Percentiles rank a stretch among this genome's conserved stretches.
phyloP scores from a whole-genome alignment of 2,329 filamentous ascomycete genomes.

The Ophiostoma sp. region DNA sequence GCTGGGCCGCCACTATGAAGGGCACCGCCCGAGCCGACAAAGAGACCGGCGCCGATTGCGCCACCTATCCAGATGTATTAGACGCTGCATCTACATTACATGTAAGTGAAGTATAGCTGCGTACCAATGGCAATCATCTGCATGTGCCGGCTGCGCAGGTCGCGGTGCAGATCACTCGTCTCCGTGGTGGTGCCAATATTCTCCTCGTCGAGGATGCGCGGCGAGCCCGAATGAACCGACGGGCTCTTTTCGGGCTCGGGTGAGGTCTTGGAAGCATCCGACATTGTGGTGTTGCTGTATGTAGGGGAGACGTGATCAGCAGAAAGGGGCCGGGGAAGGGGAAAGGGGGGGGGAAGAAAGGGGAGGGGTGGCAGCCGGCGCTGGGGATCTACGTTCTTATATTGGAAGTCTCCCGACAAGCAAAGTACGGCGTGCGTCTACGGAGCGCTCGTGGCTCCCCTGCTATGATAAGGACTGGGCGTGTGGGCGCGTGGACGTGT shows the following conservation, averaged over 20 bases:
- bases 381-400: too few relatives aligned
- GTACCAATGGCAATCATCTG: constrained; percentile 44
- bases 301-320: neutral
- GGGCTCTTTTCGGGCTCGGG: neutral
- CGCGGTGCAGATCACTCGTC: constrained; percentile 31
- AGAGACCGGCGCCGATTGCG: constrained; percentile 55
- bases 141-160: constrained; percentile 39
- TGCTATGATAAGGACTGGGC: neutral
- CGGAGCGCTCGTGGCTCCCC: neutral
- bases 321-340: neutral
- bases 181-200: constrained; percentile 34
- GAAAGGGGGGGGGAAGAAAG: too few relatives aligned
- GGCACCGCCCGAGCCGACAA: constrained; percentile 60
- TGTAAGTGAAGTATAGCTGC: constrained; percentile 26
- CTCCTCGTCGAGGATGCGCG: constrained; percentile 30
- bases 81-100: neutral
- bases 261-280: neutral
- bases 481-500: neutral
- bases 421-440: neutral
- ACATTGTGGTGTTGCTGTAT: neutral
- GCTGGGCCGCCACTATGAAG: constrained; percentile 56
- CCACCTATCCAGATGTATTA: constrained; percentile 26
- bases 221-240: constrained; percentile 12
- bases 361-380: too few relatives aligned
- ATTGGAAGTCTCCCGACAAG: too few relatives aligned